These are phyloP conservation scores for Metahyphopichia silvanorum DNA, from an alignment of 805 yeast genomes.

Conservation along the genomic window DNA sequence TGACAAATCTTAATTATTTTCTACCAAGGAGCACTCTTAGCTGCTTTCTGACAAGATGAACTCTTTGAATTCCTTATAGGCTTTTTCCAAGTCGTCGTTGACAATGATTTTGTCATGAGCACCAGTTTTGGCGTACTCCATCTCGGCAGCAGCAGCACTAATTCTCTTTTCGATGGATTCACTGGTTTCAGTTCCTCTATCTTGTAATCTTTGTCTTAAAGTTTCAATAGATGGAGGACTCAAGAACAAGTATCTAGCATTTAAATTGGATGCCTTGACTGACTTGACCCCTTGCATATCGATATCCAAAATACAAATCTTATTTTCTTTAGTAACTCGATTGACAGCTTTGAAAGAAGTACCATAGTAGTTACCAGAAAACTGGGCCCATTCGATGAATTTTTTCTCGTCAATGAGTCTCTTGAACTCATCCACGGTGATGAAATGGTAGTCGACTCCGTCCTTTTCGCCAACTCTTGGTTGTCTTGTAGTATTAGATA, in stretches of 20 bases:
- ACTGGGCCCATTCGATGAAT: slow-evolving; percentile 97
- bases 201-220: slow-evolving; percentile 68
- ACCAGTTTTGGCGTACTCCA: slow-evolving; percentile 86
- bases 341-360: slow-evolving; percentile 85
- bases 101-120: slow-evolving; percentile 89
- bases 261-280: slow-evolving; percentile 76
- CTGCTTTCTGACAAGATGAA: slow-evolving; percentile 56
- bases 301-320: slow-evolving; percentile 87
- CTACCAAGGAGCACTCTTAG: neutral
- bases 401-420: slow-evolving; percentile 66
- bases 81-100: slow-evolving; percentile 87
- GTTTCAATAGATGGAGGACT: slow-evolving; percentile 91
- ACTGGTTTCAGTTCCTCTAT: slow-evolving; percentile 93
- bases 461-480: slow-evolving; percentile 91
- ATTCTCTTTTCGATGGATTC: slow-evolving; percentile 84
- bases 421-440: slow-evolving; percentile 76
- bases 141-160: slow-evolving; percentile 80
- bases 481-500: slow-evolving; percentile 85
- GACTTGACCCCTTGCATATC: slow-evolving; percentile 99
- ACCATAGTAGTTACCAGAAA: slow-evolving; percentile 97
- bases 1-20: neutral
- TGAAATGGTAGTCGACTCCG: slow-evolving; percentile 88
- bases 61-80: slow-evolving; percentile 75
- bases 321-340: slow-evolving; percentile 60
- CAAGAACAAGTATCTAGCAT: slow-evolving; percentile 82